These are phyloP conservation scores for Microsporum canis DNA, from an alignment of 2,329 filamentous ascomycete genomes.

Conservation along the genomic window DNA sequence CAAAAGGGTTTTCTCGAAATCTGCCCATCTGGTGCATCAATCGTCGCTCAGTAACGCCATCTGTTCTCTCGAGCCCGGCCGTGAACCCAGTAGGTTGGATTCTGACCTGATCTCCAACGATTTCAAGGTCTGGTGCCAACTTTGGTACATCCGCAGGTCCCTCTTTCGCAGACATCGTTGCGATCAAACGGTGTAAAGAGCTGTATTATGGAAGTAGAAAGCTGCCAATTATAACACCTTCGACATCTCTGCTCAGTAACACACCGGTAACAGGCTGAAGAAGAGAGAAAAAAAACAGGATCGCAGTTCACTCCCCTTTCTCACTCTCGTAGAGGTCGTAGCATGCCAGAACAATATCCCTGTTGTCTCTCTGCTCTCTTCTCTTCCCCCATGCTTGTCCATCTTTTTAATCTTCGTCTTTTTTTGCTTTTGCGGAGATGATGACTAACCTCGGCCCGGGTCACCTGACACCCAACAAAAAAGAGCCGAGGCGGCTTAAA, in stretches of 20 bases:
- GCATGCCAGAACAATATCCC: neutral
- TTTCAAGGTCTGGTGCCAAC: conserved; percentile 60
- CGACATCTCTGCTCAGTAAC: neutral
- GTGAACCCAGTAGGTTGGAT: conserved; percentile 59
- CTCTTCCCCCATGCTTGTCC: neutral
- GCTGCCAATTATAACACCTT: neutral
- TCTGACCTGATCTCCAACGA: conserved; percentile 61
- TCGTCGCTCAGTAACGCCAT: conserved; percentile 39
- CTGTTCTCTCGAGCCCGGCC: conserved; percentile 25
- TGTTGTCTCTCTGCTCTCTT: neutral
- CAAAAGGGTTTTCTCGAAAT: conserved; percentile 60
- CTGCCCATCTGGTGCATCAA: conserved; percentile 65
- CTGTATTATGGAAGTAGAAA: neutral
- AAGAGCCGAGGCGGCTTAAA: neutral
- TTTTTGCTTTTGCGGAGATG: neutral
- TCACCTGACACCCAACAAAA: neutral
- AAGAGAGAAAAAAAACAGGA: neutral
- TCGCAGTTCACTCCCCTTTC: neutral
- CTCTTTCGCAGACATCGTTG: conserved; percentile 23
- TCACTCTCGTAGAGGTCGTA: neutral
- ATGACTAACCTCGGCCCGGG: neutral
- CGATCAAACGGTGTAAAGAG: neutral
- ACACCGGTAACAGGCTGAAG: neutral
- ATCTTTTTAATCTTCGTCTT: neutral
- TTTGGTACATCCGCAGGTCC: conserved; percentile 20